These are phyloP conservation scores for Alloteropsis semialata DNA, from an alignment of 176 grass and related monocot species.

Conservation along the genomic window DNA sequence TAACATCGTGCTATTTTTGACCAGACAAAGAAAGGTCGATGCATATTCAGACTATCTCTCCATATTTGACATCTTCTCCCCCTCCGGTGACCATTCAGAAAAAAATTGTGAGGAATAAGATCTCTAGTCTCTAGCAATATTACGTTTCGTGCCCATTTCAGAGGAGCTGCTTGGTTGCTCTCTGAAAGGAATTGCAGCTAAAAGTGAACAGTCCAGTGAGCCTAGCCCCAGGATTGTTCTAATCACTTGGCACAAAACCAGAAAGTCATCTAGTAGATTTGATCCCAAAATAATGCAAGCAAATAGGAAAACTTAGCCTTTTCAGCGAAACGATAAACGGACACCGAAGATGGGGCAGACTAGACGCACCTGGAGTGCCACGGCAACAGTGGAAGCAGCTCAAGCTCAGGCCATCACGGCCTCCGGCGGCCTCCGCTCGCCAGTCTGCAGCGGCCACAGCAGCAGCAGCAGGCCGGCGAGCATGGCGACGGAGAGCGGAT, in stretches of 20 bases:
- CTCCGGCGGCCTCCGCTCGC: too few relatives aligned
- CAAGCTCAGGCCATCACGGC: background rate
- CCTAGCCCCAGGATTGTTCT: background rate
- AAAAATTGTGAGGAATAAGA: background rate
- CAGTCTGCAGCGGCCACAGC: background rate
- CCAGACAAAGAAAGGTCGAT: too few relatives aligned
- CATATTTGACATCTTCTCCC: too few relatives aligned
- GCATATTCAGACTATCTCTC: too few relatives aligned
- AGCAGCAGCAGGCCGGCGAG: background rate
- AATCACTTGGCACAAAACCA: background rate
- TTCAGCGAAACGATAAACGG: background rate
- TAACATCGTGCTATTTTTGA: too few relatives aligned
- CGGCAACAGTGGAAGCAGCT: background rate
- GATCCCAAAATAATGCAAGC: background rate
- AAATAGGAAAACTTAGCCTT: too few relatives aligned
- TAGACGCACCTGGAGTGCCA: background rate
- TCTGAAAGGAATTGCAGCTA: background rate
- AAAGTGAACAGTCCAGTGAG: background rate
- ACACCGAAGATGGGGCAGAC: background rate
- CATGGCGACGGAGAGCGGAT: background rate
- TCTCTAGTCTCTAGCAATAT: background rate
- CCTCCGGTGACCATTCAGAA: too few relatives aligned
- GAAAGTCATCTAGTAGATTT: background rate
- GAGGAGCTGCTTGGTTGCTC: background rate
- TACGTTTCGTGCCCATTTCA: background rate